Evolutionary conservation across 2,329 filamentous ascomycete species (phyloP).

Genomic region (Pseudopyrenochaeta lycopersici): DNA sequence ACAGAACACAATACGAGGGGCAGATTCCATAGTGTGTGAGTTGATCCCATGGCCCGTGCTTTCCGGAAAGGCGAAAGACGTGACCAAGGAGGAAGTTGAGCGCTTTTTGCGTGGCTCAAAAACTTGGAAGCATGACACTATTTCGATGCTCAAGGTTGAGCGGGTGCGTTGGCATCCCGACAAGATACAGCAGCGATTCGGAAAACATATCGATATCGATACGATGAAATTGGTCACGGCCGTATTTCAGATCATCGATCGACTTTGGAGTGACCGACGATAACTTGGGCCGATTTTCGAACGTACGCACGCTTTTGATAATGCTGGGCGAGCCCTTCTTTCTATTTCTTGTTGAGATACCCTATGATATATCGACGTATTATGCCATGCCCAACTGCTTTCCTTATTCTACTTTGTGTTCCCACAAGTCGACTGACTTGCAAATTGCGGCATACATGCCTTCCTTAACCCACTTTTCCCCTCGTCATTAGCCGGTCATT

Average conservation of each 20-base stretch:
- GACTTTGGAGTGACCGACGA: slow-evolving; percentile 71
- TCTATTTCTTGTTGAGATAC: background rate
- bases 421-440: too few relatives aligned
- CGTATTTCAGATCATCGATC: slow-evolving; percentile 90
- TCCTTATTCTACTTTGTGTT: background rate
- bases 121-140: slow-evolving; percentile 47
- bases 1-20: slow-evolving; percentile 16
- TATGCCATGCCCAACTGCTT: background rate
- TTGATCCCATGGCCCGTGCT: slow-evolving; percentile 78
- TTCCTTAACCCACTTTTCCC: background rate
- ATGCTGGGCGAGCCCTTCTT: background rate
- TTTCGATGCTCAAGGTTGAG: slow-evolving; percentile 76
- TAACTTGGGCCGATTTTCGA: slow-evolving; percentile 1
- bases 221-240: slow-evolving; percentile 84
- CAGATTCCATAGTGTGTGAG: slow-evolving; percentile 34
- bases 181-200: slow-evolving; percentile 92
- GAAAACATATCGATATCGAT: slow-evolving; percentile 72
- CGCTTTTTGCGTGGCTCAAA: slow-evolving; percentile 73
- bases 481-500: slow-evolving; percentile 2
- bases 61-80: slow-evolving; percentile 65
- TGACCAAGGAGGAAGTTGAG: slow-evolving; percentile 69
- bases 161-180: slow-evolving; percentile 96
- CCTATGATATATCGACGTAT: background rate
- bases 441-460: background rate
- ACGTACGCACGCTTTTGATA: background rate